Percentiles rank a stretch among this genome's conserved stretches.
These are phyloP conservation scores for Ustilago xerochloae DNA, from an alignment of 1,284 basidiomycete species.

Conservation along the genomic window DNA sequence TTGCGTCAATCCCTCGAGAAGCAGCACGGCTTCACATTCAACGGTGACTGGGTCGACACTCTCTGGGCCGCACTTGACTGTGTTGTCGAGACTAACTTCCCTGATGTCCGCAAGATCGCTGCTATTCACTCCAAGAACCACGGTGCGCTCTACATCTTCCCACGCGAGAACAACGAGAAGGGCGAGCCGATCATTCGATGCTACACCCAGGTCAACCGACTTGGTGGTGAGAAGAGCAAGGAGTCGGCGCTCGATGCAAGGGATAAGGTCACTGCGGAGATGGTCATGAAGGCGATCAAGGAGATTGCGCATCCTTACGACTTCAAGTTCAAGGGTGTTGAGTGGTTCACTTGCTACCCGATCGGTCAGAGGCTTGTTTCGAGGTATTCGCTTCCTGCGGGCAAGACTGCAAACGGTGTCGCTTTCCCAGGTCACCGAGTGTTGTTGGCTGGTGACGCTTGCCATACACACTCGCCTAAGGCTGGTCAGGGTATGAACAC, in stretches of 20 bases:
- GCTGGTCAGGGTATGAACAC: conserved; percentile 70
- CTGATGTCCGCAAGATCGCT: conserved; percentile 65
- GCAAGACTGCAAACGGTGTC: conserved; percentile 19
- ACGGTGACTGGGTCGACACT: conserved; percentile 65
- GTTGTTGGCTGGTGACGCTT: conserved; percentile 69
- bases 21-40: conserved; percentile 52
- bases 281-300: conserved; percentile 68
- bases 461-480: conserved; percentile 70
- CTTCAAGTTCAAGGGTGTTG: conserved; percentile 68
- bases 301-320: conserved; percentile 70
- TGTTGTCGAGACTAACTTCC: conserved; percentile 65
- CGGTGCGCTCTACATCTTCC: conserved; percentile 68
- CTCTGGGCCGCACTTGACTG: conserved; percentile 65
- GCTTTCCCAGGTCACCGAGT: conserved; percentile 62
- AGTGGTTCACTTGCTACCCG: conserved; percentile 69
- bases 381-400: conserved; percentile 56
- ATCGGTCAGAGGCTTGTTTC: conserved; percentile 59
- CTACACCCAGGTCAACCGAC: conserved; percentile 67
- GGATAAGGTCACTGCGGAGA: conserved; percentile 66
- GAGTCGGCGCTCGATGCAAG: conserved; percentile 55
- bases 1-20: conserved; percentile 67
- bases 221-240: conserved; percentile 59
- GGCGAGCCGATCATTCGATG: conserved; percentile 67
- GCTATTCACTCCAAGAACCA: conserved; percentile 64
- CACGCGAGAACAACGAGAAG: conserved; percentile 67